A percentile compares a stretch with the other conserved stretches of the same genome.
Conservation (phyloP, 345 rosid species). For the Isatis tinctoria region DNA sequence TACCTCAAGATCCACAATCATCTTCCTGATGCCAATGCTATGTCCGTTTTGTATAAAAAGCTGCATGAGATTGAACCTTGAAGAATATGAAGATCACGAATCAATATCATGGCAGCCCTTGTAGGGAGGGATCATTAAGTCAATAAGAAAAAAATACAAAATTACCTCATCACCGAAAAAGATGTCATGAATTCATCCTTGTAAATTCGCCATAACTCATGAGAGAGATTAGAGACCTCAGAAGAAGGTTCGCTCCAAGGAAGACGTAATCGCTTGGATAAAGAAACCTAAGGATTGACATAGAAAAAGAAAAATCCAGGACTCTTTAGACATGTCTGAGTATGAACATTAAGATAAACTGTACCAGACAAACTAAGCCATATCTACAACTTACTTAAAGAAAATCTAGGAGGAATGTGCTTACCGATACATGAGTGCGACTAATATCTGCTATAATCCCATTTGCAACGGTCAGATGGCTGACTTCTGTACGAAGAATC, state of each 20-base stretch:
- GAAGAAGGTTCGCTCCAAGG: constrained; percentile 56
- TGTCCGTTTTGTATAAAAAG: constrained; percentile 58
- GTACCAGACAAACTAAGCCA: constrained; percentile 2
- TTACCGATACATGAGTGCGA: constrained; percentile 72
- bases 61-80: constrained; percentile 88
- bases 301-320: constrained; percentile 11
- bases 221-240: constrained; percentile 44
- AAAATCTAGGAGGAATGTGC: constrained; percentile 23
- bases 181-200: constrained; percentile 81
- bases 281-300: constrained; percentile 58
- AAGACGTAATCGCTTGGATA: constrained; percentile 73
- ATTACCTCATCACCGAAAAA: constrained; percentile 85
- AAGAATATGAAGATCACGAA: constrained; percentile 14
- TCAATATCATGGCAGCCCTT: constrained; percentile 3
- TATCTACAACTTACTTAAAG: background rate
- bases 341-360: constrained; percentile 2
- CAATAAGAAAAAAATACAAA: background rate
- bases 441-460: constrained; percentile 72
- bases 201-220: constrained; percentile 71
- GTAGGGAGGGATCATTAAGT: constrained; percentile 10
- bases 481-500: constrained; percentile 69
- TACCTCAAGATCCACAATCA: constrained; percentile 93
- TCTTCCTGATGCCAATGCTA: constrained; percentile 73
- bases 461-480: constrained; percentile 57
- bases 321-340: constrained; percentile 16